phyloP scores from a whole-genome alignment of 202 grass and related monocot species.

The Elaeis oleifera region DNA sequence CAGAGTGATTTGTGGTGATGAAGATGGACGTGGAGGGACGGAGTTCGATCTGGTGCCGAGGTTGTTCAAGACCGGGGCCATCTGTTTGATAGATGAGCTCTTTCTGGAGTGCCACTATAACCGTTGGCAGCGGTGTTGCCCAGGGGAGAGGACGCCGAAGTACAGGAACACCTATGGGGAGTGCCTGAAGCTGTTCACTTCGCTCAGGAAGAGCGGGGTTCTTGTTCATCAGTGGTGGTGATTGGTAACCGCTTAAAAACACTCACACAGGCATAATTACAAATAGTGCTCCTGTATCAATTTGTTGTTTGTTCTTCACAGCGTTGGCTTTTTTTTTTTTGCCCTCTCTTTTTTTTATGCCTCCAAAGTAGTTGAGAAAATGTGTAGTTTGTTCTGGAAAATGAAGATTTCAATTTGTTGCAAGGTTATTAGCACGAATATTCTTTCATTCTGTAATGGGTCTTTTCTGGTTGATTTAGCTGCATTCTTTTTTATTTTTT shows the following conservation, averaged over 20 bases:
- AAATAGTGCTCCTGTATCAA: too few relatives aligned
- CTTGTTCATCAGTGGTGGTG: slow-evolving; percentile 99
- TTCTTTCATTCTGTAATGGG: background rate
- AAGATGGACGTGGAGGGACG: slow-evolving; percentile 96
- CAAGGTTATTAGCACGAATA: background rate
- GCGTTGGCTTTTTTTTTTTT: too few relatives aligned
- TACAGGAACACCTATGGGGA: slow-evolving; percentile 67
- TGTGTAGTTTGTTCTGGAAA: background rate
- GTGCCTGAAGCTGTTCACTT: slow-evolving; percentile 60
- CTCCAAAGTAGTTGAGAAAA: background rate
- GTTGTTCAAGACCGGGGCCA: slow-evolving; percentile 55
- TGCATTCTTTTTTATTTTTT: too few relatives aligned
- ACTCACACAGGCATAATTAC: too few relatives aligned
- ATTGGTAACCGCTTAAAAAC: slow-evolving; percentile 4
- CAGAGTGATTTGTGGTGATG: slow-evolving; percentile 81
- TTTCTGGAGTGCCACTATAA: slow-evolving; percentile 98
- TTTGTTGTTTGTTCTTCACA: too few relatives aligned
- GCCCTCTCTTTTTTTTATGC: background rate
- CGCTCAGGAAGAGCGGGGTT: slow-evolving; percentile 54
- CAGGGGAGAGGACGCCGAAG: slow-evolving; percentile 71
- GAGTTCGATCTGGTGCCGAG: slow-evolving; percentile 81
- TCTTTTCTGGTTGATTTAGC: background rate
- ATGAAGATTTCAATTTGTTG: slow-evolving; percentile 5
- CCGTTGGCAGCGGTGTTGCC: slow-evolving; percentile 85
- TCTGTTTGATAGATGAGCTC: slow-evolving; percentile 78